Evolutionary conservation across 1,139 yeast genomes (phyloP).

Genomic region (Saccharomyces hybrid): DNA sequence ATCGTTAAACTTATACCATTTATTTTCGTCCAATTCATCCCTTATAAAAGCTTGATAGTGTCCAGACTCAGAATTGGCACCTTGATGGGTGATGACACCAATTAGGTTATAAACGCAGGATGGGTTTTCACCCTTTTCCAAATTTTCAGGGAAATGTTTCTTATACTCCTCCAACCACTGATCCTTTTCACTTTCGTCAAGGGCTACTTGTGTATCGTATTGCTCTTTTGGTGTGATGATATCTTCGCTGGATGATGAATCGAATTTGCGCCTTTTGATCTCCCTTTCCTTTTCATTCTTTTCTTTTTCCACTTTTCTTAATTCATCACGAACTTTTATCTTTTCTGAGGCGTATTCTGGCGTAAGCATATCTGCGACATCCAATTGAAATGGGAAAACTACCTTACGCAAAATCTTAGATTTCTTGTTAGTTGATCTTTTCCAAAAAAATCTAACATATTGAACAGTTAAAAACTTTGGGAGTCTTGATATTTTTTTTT

Average conservation of each 20-base stretch:
- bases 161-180: slow-evolving; percentile 35
- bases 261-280: slow-evolving; percentile 58
- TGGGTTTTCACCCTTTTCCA: slow-evolving; percentile 64
- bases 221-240: slow-evolving; percentile 32
- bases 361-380: slow-evolving; percentile 77
- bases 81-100: slow-evolving; percentile 87
- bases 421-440: slow-evolving; percentile 82
- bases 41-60: slow-evolving; percentile 88
- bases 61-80: slow-evolving; percentile 94
- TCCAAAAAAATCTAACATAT: slow-evolving; percentile 93
- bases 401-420: slow-evolving; percentile 91
- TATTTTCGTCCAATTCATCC: slow-evolving; percentile 62
- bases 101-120: slow-evolving; percentile 77
- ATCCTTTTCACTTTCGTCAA: slow-evolving; percentile 31
- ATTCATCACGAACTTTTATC: slow-evolving; percentile 65
- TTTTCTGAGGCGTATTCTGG: slow-evolving; percentile 61
- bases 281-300: slow-evolving; percentile 67
- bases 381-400: slow-evolving; percentile 88
- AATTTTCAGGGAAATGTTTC: slow-evolving; percentile 32
- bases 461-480: slow-evolving; percentile 89
- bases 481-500: slow-evolving; percentile 63
- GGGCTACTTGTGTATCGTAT: slow-evolving; percentile 32
- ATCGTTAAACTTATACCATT: slow-evolving; percentile 94
- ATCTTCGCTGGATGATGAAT: slow-evolving; percentile 22
- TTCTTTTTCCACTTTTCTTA: slow-evolving; percentile 70